These are phyloP conservation scores for Alternaria conjuncta DNA, from an alignment of 2,329 filamentous ascomycete genomes.

Conservation along the genomic window DNA sequence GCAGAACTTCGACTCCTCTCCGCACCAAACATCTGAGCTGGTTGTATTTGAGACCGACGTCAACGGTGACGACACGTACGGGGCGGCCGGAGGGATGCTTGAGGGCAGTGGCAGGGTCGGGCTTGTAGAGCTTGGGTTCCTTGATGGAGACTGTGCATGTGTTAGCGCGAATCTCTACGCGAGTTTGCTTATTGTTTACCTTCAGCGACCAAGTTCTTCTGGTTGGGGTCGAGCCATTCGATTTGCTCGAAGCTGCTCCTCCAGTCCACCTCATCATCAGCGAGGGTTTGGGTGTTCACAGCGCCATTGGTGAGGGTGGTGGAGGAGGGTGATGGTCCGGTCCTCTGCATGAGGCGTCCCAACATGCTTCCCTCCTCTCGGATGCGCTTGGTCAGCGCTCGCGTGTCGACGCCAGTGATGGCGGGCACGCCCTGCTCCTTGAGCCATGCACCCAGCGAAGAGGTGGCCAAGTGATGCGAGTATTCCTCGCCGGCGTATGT, in stretches of 20 bases:
- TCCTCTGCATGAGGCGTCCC: slow-evolving; percentile 83
- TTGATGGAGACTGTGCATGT: slow-evolving; percentile 79
- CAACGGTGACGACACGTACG: slow-evolving; percentile 87
- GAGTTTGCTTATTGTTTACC: slow-evolving; percentile 61
- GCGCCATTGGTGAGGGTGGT: slow-evolving; percentile 49
- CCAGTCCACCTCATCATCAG: slow-evolving; percentile 52
- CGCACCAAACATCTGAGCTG: slow-evolving; percentile 92
- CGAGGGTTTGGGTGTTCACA: slow-evolving; percentile 37
- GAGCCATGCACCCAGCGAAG: slow-evolving; percentile 91
- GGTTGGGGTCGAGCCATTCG: slow-evolving; percentile 91
- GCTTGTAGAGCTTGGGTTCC: slow-evolving; percentile 83
- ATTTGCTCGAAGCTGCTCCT: slow-evolving; percentile 73
- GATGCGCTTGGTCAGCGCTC: slow-evolving; percentile 92
- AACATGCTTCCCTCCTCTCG: slow-evolving; percentile 95
- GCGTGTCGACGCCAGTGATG: slow-evolving; percentile 93
- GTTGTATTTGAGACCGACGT: slow-evolving; percentile 98
- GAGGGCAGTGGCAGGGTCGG: slow-evolving; percentile 72
- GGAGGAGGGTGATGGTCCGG: slow-evolving; percentile 46
- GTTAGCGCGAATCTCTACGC: slow-evolving; percentile 25
- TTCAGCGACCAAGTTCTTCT: slow-evolving; percentile 90
- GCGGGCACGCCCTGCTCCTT: slow-evolving; percentile 95
- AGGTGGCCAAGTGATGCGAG: slow-evolving; percentile 90
- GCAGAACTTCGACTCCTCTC: slow-evolving; percentile 89
- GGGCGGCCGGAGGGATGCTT: slow-evolving; percentile 88
- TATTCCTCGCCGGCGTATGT: slow-evolving; percentile 94